Evolutionary conservation across 129 eudicot species (phyloP).

Genomic region (Apium graveolens): DNA sequence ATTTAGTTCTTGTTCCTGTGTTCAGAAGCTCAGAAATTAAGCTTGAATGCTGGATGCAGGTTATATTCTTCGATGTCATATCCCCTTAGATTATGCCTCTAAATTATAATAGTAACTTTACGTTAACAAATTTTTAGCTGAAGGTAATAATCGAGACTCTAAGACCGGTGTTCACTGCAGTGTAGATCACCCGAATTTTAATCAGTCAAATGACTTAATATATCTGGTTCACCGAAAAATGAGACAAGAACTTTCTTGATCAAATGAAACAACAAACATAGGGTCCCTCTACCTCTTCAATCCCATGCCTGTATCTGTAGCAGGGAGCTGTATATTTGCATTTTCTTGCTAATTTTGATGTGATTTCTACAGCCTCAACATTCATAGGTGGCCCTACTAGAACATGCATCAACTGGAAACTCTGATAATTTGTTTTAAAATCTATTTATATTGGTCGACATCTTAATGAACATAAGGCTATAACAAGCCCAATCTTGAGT

Average conservation of each 20-base stretch:
- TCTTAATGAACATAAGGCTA: not conserved
- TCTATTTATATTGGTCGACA: not conserved
- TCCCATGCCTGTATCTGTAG: not conserved
- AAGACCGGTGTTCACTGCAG: not conserved
- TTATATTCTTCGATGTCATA: not conserved
- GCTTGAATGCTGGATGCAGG: not conserved
- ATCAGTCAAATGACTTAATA: not conserved
- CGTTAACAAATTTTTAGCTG: not conserved
- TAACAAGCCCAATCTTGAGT: not conserved
- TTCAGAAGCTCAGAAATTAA: not conserved
- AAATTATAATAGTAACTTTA: not conserved
- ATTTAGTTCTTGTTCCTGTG: not conserved
- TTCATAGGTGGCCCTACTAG: not conserved
- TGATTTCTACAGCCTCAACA: not conserved
- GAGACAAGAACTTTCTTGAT: not conserved
- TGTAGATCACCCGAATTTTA: not conserved
- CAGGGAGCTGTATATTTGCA: not conserved
- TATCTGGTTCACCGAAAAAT: not conserved
- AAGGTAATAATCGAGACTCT: not conserved
- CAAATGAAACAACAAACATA: not conserved
- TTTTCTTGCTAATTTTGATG: not conserved
- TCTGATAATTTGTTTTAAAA: not conserved
- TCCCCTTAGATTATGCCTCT: too few species aligned
- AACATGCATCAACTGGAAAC: not conserved
- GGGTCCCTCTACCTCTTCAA: not conserved